Evolutionary conservation across 2,329 filamentous ascomycete genomes (phyloP), one percentile per base, ranked within the genome.

Genomic region (Botrytis elliptica): DNA sequence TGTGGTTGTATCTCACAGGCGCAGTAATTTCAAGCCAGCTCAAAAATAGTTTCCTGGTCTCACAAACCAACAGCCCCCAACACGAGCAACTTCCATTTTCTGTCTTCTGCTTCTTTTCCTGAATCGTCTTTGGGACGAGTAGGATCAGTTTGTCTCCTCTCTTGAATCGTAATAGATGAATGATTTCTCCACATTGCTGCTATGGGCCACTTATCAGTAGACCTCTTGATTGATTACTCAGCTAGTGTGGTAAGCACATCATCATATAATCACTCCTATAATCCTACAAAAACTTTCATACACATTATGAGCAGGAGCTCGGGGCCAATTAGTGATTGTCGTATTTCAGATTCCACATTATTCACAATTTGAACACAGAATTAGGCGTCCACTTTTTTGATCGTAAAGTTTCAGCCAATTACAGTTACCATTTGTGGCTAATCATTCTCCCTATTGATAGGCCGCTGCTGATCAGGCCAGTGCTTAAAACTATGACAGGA

Each of bases 21-120:
- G 36, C 65, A 68, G 65, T 20, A 68, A 55, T 29, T 68, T 68
- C 33, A 68, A 68, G 42, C 52, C 22, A 9, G 42, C 42, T 36
- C 42, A 22, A 70, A 49, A 46, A 62, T 62, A 65, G n/a, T 10
- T 52, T 40, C 12, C 10, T 9, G 20, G 36, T 9, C 25, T 57
- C 22, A 33, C 25, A 68, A 57, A 40, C 33, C 33, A 67, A 55
- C 65, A 67, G 65, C 65, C 25, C 46, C 33, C 64, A 67, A 55
- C 46, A 52, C 33, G 22, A 40, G 44, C 8, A 38, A 36, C 12
- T 40, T 55, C 33, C 18, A 29, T 40, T 25, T 55, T 67, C n/a
- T 12, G 4, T 38, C 29, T 66, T 49, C 44, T 49, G n/a, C 20
- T 67, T 49, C 44, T 40, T 55, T 65, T 46, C 63, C 63, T 25